A percentile compares a stretch with the other conserved stretches of the same genome.
phyloP scores from a whole-genome alignment of 164 flowering plant genomes.

The Chimonanthus salicifolius region DNA sequence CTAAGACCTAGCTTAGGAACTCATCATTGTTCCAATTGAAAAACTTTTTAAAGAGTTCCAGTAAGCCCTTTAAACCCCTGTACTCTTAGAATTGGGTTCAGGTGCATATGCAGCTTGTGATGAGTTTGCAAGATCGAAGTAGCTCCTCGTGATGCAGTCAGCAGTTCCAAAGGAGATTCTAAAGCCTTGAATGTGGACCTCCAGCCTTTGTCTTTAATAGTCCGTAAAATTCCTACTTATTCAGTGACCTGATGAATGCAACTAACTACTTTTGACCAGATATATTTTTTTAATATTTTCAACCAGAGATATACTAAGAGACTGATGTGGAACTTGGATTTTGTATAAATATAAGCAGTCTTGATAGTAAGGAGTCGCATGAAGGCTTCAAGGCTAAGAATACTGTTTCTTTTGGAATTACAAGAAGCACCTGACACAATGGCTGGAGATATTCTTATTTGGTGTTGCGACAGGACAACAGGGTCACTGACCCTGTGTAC shows the following conservation, averaged over 20 bases:
- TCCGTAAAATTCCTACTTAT: background rate
- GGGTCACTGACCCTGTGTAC: too few relatives aligned
- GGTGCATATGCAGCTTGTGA: background rate
- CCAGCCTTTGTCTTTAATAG: background rate
- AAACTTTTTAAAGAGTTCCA: background rate
- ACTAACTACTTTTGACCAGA: background rate
- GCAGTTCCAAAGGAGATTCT: too few relatives aligned
- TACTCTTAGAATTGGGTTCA: background rate
- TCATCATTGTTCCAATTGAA: background rate
- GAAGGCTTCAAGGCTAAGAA: too few relatives aligned
- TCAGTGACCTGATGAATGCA: background rate
- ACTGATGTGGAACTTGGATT: background rate
- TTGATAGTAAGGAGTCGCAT: too few relatives aligned
- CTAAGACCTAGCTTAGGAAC: background rate
- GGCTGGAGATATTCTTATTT: too few relatives aligned
- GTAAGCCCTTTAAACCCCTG: background rate
- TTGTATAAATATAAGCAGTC: background rate
- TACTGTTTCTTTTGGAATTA: too few relatives aligned
- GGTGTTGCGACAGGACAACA: too few relatives aligned
- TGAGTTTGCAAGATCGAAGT: background rate
- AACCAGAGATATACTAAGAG: background rate
- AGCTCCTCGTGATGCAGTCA: background rate
- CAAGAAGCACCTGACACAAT: too few relatives aligned
- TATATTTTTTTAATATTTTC: background rate
- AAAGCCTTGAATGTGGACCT: background rate